Evolutionary conservation across 2,329 filamentous ascomycete genomes (phyloP).

Genomic region (Nothomitra cinnamomea): DNA sequence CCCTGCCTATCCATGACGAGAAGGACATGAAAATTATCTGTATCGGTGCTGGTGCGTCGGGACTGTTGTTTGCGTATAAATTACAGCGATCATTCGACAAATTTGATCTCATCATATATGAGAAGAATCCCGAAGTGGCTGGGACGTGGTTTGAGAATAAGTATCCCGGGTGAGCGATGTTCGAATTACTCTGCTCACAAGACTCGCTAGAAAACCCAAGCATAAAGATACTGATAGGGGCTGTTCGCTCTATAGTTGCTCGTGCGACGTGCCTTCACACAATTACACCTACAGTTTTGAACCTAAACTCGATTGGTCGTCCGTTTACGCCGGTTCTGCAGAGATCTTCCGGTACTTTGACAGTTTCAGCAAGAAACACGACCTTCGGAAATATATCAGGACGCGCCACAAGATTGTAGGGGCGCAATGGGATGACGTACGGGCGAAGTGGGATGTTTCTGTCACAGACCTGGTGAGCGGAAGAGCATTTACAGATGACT

Average conservation of each 20-base stretch:
- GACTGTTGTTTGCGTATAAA: neutral
- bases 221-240: no score
- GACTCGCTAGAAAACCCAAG: neutral
- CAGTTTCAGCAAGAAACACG: conserved; percentile 11
- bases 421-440: conserved; percentile 12
- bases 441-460: conserved; percentile 6
- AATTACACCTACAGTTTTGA: conserved; percentile 10
- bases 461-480: conserved; percentile 4
- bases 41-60: conserved; percentile 6
- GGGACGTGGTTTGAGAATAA: conserved; percentile 8
- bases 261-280: conserved; percentile 5
- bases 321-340: conserved; percentile 9
- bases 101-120: conserved; percentile 1
- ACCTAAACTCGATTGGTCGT: conserved; percentile 13
- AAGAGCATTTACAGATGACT: conserved; percentile 14
- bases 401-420: conserved; percentile 12
- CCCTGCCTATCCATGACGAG: neutral
- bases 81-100: neutral
- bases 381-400: conserved; percentile 14
- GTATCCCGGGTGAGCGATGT: conserved; percentile 4
- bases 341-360: conserved; percentile 7
- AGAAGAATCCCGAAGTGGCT: conserved; percentile 7
- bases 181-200: neutral
- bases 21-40: conserved; percentile 1
- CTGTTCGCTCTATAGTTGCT: neutral